Conservation (phyloP, 1,284 basidiomycete genomes). For the Jaminaea rosea region DNA sequence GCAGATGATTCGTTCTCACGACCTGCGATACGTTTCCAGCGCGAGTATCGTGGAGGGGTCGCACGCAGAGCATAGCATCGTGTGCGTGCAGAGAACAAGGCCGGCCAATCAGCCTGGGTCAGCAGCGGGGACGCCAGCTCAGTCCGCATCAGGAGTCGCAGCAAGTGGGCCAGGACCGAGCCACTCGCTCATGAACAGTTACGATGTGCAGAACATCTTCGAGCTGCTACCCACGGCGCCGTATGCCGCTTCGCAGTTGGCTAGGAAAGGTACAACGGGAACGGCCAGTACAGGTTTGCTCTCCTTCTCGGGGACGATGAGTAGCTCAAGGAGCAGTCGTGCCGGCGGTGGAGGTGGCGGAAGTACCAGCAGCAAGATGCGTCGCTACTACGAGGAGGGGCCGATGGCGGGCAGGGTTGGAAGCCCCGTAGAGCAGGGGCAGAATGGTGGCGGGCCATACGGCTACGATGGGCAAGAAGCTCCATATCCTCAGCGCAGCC, state of each 20-base stretch:
- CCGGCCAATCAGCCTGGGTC: too few relatives aligned
- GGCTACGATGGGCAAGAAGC: too few relatives aligned
- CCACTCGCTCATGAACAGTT: not conserved
- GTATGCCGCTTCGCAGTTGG: not conserved
- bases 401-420: too few relatives aligned
- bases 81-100: not conserved
- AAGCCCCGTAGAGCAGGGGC: too few relatives aligned
- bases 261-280: not conserved
- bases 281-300: not conserved
- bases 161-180: too few relatives aligned
- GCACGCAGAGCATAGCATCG: not conserved
- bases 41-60: not conserved
- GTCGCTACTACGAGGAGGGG: too few relatives aligned
- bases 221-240: not conserved
- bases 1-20: conserved; percentile 74
- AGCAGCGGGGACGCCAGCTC: too few relatives aligned
- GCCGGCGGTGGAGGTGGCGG: not conserved
- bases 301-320: not conserved
- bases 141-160: too few relatives aligned
- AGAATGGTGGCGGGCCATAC: too few relatives aligned
- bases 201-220: not conserved
- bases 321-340: not conserved
- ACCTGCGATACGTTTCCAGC: conserved; percentile 65
- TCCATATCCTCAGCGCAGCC: too few relatives aligned
- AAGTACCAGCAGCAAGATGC: too few relatives aligned